A percentile compares a stretch with the other conserved stretches of the same genome.
Conservation (phyloP, 352 stramenopile species). For the Aphanomyces cochlioides region DNA sequence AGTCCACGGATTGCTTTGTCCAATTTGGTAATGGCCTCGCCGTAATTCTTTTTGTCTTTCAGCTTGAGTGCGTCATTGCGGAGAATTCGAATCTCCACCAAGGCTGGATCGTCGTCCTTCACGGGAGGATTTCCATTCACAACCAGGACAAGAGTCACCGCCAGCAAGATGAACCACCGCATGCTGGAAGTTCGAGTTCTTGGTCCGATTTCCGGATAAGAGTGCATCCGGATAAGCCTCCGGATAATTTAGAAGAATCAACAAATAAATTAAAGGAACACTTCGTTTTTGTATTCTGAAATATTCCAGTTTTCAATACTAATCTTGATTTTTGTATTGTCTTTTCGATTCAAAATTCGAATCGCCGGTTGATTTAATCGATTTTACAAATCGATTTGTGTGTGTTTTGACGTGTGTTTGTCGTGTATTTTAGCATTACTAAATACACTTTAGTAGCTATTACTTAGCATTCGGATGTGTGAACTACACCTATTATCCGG, state of each 20-base stretch:
- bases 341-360: too few species aligned
- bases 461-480: too few species aligned
- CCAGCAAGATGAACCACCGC: conserved; percentile 7
- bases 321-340: too few species aligned
- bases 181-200: not conserved
- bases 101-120: conserved; percentile 55
- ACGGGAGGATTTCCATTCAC: not conserved
- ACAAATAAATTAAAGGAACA: not conserved
- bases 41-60: conserved; percentile 61
- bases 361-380: too few species aligned
- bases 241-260: not conserved
- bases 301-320: not conserved
- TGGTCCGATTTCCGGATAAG: too few species aligned
- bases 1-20: conserved; percentile 61
- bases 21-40: conserved; percentile 53
- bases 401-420: too few species aligned
- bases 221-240: conserved; percentile 1
- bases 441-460: too few species aligned
- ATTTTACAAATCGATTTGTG: too few species aligned
- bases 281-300: not conserved
- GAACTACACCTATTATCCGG: too few species aligned
- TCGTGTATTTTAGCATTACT: too few species aligned
- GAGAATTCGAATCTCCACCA: conserved; percentile 59
- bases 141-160: conserved; percentile 1
- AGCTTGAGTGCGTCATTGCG: conserved; percentile 71